Conservation (phyloP, 2,329 filamentous ascomycete genomes). For the Aspergillaceae sp. region DNA sequence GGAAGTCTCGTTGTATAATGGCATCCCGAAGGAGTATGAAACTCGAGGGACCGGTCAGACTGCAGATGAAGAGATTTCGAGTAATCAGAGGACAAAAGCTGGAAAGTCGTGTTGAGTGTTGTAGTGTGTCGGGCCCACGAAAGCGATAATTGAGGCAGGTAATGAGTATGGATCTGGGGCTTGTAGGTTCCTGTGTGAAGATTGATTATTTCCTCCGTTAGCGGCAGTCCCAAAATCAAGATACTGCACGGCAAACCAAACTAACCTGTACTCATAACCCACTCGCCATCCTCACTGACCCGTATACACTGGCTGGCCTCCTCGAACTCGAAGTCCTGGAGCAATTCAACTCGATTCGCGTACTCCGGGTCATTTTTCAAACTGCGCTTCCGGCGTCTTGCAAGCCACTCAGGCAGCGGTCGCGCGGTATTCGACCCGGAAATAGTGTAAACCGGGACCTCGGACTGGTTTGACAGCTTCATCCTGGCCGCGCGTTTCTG, state of each 20-base stretch:
- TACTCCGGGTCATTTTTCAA: slow-evolving; percentile 90
- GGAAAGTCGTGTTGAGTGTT: slow-evolving; percentile 82
- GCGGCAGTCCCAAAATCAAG: no score
- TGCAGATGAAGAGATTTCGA: slow-evolving; percentile 92
- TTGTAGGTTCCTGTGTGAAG: slow-evolving; percentile 52
- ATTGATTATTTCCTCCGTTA: neutral
- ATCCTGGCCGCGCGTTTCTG: slow-evolving; percentile 19
- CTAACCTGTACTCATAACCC: slow-evolving; percentile 87
- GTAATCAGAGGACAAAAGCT: slow-evolving; percentile 82
- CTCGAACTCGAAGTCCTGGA: slow-evolving; percentile 97
- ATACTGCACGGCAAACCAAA: neutral
- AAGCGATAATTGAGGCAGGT: slow-evolving; percentile 85
- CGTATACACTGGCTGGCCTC: slow-evolving; percentile 86
- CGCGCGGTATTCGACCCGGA: slow-evolving; percentile 81
- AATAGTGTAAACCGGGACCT: slow-evolving; percentile 88
- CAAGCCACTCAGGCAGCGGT: slow-evolving; percentile 90
- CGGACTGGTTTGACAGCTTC: slow-evolving; percentile 56
- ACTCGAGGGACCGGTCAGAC: slow-evolving; percentile 80
- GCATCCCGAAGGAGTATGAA: slow-evolving; percentile 80
- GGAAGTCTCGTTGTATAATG: slow-evolving; percentile 87
- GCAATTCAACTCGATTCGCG: slow-evolving; percentile 82
- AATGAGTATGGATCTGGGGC: slow-evolving; percentile 90
- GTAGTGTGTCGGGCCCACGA: slow-evolving; percentile 89
- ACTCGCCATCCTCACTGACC: slow-evolving; percentile 89
- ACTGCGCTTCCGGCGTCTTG: slow-evolving; percentile 77